phyloP scores from a whole-genome alignment of 1,284 basidiomycete species.

The Marasmius sp. region DNA sequence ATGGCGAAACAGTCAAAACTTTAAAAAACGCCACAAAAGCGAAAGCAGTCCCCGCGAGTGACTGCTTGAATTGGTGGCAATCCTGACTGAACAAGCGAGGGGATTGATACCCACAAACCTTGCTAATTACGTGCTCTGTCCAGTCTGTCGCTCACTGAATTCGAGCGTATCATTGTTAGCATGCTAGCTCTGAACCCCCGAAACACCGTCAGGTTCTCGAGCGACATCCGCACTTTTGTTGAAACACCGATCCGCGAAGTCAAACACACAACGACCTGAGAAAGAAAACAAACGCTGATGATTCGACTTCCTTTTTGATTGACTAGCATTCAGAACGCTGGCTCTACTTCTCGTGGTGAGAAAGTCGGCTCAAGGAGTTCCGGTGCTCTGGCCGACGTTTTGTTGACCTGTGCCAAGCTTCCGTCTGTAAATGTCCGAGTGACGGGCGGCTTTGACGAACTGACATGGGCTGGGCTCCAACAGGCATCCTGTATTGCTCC shows the following conservation, averaged over 20 bases:
- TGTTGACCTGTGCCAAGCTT: too few relatives aligned
- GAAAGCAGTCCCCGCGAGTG: background rate
- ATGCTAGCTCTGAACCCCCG: background rate
- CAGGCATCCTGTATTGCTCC: too few relatives aligned
- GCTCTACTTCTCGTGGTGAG: background rate
- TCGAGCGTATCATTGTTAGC: background rate
- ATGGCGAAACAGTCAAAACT: background rate
- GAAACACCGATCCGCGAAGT: background rate
- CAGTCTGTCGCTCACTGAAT: background rate
- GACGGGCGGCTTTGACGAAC: too few relatives aligned
- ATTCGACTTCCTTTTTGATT: background rate
- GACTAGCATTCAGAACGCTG: background rate
- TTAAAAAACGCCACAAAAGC: background rate
- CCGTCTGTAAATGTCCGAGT: too few relatives aligned
- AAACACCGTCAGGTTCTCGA: background rate
- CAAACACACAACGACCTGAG: background rate
- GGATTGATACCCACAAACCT: background rate
- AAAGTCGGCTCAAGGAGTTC: background rate
- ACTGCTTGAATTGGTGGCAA: background rate
- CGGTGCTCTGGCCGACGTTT: background rate
- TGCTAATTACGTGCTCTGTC: background rate
- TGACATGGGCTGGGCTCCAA: too few relatives aligned
- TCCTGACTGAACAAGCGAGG: background rate
- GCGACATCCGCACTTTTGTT: background rate
- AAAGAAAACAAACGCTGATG: background rate